These are phyloP conservation scores for Neolentinus lepideus DNA, from an alignment of 1,284 basidiomycete genomes.

Conservation along the genomic window DNA sequence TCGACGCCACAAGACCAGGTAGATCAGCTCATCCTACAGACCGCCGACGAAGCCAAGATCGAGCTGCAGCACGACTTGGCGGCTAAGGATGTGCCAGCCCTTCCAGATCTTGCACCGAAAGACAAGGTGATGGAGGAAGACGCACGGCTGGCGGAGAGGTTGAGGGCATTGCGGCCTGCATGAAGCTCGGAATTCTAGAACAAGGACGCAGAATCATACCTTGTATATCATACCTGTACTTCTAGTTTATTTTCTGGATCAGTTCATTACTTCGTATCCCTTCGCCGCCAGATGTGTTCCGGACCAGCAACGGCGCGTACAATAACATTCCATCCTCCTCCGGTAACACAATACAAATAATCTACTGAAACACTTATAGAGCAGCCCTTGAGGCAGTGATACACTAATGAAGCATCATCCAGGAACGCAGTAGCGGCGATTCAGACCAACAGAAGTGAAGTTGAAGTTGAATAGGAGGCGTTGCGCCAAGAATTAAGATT, in stretches of 20 bases:
- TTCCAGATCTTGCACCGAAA: slow-evolving; percentile 46
- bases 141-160: slow-evolving; percentile 69
- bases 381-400: not conserved
- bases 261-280: not conserved
- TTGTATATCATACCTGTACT: not conserved
- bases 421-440: not conserved
- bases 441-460: not conserved
- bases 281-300: too few species aligned
- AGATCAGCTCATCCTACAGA: slow-evolving; percentile 86
- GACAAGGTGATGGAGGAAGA: slow-evolving; percentile 74
- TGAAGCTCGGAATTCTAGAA: not conserved
- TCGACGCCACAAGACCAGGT: slow-evolving; percentile 97
- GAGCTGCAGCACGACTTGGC: slow-evolving; percentile 90
- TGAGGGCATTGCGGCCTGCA: slow-evolving; percentile 77
- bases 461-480: not conserved
- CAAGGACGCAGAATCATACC: not conserved
- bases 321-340: not conserved
- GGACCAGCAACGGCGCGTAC: not conserved
- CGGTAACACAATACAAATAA: not conserved
- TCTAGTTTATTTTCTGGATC: not conserved
- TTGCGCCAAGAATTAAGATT: not conserved
- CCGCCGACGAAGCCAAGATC: slow-evolving; percentile 96
- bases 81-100: slow-evolving; percentile 49
- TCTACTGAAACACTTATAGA: not conserved
- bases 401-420: too few species aligned